Base-by-base conservation (phyloP, 192 early-diverging fungal genomes). In the Coemansia sp. region DNA sequence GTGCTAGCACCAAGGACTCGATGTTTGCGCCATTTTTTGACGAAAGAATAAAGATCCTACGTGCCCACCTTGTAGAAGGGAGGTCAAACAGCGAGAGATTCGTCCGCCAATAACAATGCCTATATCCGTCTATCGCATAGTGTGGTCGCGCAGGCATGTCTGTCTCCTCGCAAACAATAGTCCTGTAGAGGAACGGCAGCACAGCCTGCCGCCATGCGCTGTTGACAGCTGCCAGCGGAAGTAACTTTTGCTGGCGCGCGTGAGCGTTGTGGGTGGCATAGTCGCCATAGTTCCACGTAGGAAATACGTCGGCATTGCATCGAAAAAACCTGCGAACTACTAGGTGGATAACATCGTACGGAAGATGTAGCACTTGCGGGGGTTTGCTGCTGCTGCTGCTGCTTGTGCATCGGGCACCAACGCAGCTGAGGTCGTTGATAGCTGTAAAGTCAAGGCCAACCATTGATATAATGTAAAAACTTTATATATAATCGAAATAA, bases 161-260 rank as follows among this genome's bases (percentile, higher is more conserved):
- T 15, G 55, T 57, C n/a, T 59, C 57, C 48, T 68, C 59, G 59
- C 59, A 68, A 5, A 68, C 39, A 3, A 68, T 15, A 9, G 67
- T 31, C 39, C 15, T 23, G 59, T 68, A 68, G 28, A 68, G 67
- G 1, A 61, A 40, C n/a, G 67, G 67, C 37, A 56, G 2, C 7
- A 23, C 25, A 13, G 59, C 59, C 2, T 40, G 59, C 3, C 67
- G 57, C 67, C 67, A 68, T 23, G 33, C 34, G 20, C 49, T 40
- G 67, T 59, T 35, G 9, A 40, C 57, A 0, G 58, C 26, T 7
- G 67, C 59, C 6, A 68, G 35, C 0, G 28, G 25, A 0, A 28
- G 13, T 18, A 57, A 2, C 18, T 13, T 57, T 18, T 20, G 55
- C 30, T 33, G 55, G 15, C 55, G 55, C 55, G 6, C 18, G 55